phyloP scores from a whole-genome alignment of 2,329 filamentous ascomycete species.

The Lasiodiplodia sp. region DNA sequence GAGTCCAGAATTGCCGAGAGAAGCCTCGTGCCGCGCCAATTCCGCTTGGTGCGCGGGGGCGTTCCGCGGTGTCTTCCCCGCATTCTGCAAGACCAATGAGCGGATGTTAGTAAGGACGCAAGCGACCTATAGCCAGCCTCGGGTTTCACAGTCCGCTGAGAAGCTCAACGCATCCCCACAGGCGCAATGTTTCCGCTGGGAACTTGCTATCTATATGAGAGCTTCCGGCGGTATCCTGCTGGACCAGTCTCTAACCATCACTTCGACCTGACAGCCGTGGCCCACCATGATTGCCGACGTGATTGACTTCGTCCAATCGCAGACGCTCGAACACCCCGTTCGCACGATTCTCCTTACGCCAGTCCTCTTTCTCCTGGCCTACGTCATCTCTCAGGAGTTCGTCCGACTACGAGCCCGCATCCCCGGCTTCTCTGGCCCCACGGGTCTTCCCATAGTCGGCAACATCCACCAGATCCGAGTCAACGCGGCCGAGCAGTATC shows the following conservation, averaged over 20 bases:
- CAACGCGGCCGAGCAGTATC: slow-evolving; percentile 53
- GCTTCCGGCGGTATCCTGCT: slow-evolving; percentile 11
- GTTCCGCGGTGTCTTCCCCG: slow-evolving; percentile 25
- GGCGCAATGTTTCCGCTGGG: slow-evolving; percentile 24
- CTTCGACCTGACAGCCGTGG: not conserved
- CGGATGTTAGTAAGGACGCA: slow-evolving; percentile 1
- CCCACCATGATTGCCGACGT: slow-evolving; percentile 28
- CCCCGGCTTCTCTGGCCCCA: slow-evolving; percentile 48
- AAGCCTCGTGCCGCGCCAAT: not conserved
- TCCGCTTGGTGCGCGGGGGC: slow-evolving; percentile 2
- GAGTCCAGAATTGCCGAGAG: slow-evolving; percentile 2
- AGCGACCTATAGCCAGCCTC: slow-evolving; percentile 11
- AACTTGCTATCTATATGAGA: slow-evolving; percentile 4
- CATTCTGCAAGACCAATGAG: slow-evolving; percentile 18
- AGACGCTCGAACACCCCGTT: slow-evolving; percentile 36
- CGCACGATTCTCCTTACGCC: slow-evolving; percentile 37
- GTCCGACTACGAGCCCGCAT: slow-evolving; percentile 44
- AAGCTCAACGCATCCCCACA: slow-evolving; percentile 5
- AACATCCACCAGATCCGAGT: slow-evolving; percentile 53
- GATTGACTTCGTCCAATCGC: slow-evolving; percentile 7
- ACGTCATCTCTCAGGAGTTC: slow-evolving; percentile 48
- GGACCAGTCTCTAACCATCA: not conserved
- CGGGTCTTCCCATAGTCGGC: slow-evolving; percentile 50
- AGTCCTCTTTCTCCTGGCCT: slow-evolving; percentile 42
- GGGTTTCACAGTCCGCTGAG: not conserved